Base-by-base conservation (phyloP, 2,329 filamentous ascomycete species). In the Aureobasidium uvarum region DNA sequence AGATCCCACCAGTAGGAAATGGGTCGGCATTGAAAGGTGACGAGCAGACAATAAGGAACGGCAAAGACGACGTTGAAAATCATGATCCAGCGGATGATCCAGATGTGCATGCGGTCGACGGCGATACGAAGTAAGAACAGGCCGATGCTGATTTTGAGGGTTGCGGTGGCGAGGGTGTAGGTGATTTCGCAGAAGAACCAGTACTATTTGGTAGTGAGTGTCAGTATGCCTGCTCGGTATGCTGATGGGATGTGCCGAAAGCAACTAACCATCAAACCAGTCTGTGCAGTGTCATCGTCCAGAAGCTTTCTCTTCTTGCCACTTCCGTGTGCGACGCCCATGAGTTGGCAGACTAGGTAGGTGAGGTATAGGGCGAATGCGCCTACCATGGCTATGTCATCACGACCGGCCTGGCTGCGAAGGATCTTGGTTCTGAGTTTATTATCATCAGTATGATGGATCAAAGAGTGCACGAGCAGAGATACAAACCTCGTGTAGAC, bases 121-220 rank as follows among this genome's bases (percentile, higher is more conserved):
- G 82, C 81, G 23, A 86, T 77, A 58, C 83, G 80, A 16, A 85
- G 78, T 50, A 85, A 78, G 66, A 84, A 83, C n/a, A 83, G 74
- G 5, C 78, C 81, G 60, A 85, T 81, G 1, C 83, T 80, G 43
- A 84, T 76, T 66, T 84, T 84, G 52, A 83, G 77, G 14, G 81
- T 71, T 45, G 79, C 76, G 25, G 78, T 82, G 5, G 78, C 76
- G 64, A 82, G 72, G 8, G 81, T 78, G 71, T 85, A 86, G 67
- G 80, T 79, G n/a, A 82, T 74, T 69, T 85, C 83, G 68, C 81
- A 83, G n/a, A 85, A 77, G 75, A 81, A 85, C 82, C 82, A 85
- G 69, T 74, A 78, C 59, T 62, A 20, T 39, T 31, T n/a, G 13
- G 2, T 13, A 23, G 31, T 0, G 48, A 18, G 2, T 10, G 18